phyloP scores from a whole-genome alignment of 169 alveolate species.

The Plasmodium coatneyi region DNA sequence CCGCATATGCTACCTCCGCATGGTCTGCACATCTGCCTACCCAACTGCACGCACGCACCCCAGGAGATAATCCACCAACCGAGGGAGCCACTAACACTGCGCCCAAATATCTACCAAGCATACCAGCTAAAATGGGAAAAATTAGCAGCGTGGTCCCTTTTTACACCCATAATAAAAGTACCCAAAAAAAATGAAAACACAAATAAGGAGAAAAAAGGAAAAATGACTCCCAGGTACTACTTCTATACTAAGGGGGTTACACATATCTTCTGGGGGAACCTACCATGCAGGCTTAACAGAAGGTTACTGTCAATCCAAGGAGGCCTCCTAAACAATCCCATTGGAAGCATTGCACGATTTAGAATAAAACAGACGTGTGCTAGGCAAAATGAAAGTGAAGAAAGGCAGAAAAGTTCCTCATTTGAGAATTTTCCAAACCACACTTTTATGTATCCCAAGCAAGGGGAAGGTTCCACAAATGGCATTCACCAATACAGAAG shows the following conservation, averaged over 20 bases:
- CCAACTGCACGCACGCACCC: neutral
- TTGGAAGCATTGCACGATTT: neutral
- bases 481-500: neutral
- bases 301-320: neutral
- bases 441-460: neutral
- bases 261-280: constrained; percentile 19
- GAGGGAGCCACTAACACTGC: neutral
- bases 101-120: neutral
- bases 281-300: neutral
- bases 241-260: neutral
- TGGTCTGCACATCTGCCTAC: neutral
- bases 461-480: neutral
- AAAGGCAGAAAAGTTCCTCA: neutral
- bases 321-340: neutral
- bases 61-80: neutral
- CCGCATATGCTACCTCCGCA: neutral
- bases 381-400: neutral
- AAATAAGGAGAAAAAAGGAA: constrained; percentile 6
- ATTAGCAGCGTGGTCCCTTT: neutral
- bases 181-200: neutral
- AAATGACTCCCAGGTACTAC: constrained; percentile 51
- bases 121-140: neutral
- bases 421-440: neutral
- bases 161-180: neutral
- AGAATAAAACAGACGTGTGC: neutral